Conservation (phyloP, 1,139 yeast species). For the Geotrichum phurueaensis region DNA sequence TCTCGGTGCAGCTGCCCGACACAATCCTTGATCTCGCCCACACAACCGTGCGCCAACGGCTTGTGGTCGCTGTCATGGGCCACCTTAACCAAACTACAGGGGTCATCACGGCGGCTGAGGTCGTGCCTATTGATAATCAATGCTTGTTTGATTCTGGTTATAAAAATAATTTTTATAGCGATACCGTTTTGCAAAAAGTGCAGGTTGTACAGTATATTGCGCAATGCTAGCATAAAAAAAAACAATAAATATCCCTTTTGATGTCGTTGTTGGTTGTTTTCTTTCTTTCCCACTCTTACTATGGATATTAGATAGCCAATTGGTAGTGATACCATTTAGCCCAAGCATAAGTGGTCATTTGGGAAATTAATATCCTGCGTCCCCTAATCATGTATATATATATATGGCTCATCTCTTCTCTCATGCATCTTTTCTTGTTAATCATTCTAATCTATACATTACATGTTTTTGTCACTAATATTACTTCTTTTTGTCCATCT, state of each 20-base stretch:
- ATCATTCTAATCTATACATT: no score
- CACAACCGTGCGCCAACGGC: conserved; percentile 1
- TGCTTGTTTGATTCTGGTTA: conserved; percentile 8
- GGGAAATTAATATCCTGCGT: no score
- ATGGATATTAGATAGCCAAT: no score
- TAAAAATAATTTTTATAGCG: conserved; percentile 16
- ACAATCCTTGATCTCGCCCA: background rate
- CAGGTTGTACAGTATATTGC: conserved; percentile 9
- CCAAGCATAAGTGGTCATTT: no score
- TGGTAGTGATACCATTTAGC: no score
- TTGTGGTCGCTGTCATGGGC: conserved; percentile 10
- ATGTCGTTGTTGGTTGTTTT: no score
- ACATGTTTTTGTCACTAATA: background rate
- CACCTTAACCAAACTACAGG: background rate
- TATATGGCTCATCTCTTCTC: no score
- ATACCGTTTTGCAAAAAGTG: conserved; percentile 9
- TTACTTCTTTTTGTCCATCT: background rate
- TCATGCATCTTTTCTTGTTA: no score
- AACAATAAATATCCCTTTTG: no score
- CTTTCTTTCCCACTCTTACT: no score
- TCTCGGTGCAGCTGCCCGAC: background rate
- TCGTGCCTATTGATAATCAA: conserved; percentile 3
- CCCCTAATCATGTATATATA: no score
- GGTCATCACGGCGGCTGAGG: background rate
- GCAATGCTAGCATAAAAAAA: background rate